Conservation (phyloP, 805 yeast species). For the Millerozyma miso region DNA sequence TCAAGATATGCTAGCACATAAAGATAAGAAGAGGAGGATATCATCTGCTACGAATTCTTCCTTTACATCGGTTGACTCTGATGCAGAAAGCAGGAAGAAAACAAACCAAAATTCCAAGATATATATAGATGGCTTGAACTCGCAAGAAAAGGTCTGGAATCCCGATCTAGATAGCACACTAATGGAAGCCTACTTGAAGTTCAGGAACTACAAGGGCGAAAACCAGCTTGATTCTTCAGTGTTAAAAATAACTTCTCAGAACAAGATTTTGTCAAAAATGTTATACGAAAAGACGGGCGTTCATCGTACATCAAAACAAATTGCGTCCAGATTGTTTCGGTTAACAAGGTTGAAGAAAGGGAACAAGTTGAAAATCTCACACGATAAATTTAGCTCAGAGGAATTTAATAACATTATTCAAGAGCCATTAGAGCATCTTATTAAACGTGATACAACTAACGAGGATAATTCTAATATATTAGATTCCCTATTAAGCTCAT, state of each 20-base stretch:
- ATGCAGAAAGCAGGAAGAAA: constrained; percentile 25
- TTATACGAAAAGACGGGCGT: constrained; percentile 32
- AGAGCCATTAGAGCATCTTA: constrained; percentile 23
- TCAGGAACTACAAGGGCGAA: constrained; percentile 25
- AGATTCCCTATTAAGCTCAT: neutral
- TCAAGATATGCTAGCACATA: neutral
- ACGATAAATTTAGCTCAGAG: constrained; percentile 4
- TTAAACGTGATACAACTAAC: constrained; percentile 16
- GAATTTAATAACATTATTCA: constrained; percentile 24
- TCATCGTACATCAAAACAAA: constrained; percentile 34
- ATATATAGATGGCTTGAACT: constrained; percentile 3
- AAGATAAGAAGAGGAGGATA: constrained; percentile 12
- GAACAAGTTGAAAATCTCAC: constrained; percentile 8
- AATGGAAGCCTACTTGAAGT: constrained; percentile 32
- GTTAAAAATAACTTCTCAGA: constrained; percentile 33
- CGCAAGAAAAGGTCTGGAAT: constrained; percentile 30
- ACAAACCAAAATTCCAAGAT: constrained; percentile 1
- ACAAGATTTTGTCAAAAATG: constrained; percentile 39
- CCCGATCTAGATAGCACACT: constrained; percentile 32
- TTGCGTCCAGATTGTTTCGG: constrained; percentile 27
- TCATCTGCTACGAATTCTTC: constrained; percentile 17
- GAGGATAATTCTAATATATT: constrained; percentile 13
- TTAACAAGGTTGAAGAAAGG: constrained; percentile 22
- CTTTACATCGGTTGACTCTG: constrained; percentile 35
- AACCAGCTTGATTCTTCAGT: constrained; percentile 17